A percentile compares a stretch with the other conserved stretches of the same genome.
Evolutionary conservation across 352 stramenopile species (phyloP).

Genomic region (Globisporangium spinosum): DNA sequence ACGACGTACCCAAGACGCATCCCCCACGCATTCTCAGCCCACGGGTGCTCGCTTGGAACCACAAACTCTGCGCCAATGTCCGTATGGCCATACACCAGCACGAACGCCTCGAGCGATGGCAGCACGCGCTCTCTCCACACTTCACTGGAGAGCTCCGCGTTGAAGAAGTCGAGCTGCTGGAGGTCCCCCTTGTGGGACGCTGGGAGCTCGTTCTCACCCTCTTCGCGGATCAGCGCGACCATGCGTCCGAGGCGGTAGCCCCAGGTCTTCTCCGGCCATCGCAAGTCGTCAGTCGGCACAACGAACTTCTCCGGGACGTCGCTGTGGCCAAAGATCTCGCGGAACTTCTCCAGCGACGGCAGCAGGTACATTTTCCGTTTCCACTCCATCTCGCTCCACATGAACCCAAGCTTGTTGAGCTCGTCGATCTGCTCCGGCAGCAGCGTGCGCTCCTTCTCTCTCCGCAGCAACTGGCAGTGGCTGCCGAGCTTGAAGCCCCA

Average conservation of each 20-base stretch:
- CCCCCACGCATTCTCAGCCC: constrained; percentile 37
- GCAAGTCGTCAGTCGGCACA: constrained; percentile 19
- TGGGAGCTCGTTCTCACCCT: constrained; percentile 3
- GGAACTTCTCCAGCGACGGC: constrained; percentile 31
- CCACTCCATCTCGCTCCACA: constrained; percentile 67
- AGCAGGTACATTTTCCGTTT: constrained; percentile 63
- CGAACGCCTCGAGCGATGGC: constrained; percentile 37
- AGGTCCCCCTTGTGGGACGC: constrained; percentile 20
- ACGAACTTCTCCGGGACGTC: constrained; percentile 37
- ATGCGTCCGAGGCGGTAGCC: constrained; percentile 23
- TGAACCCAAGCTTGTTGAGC: constrained; percentile 61
- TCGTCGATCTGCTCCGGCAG: constrained; percentile 24
- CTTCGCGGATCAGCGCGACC: constrained; percentile 18
- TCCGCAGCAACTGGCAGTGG: constrained; percentile 88
- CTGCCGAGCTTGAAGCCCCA: constrained; percentile 89
- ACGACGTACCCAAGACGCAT: constrained; percentile 59
- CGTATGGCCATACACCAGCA: constrained; percentile 26
- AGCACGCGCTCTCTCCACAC: constrained; percentile 39
- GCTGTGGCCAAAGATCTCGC: constrained; percentile 33
- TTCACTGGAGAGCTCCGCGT: constrained; percentile 21
- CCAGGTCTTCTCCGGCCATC: constrained; percentile 23
- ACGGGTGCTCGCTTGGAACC: constrained; percentile 44
- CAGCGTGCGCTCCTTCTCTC: constrained; percentile 43
- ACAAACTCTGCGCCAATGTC: constrained; percentile 52
- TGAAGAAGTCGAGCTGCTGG: constrained; percentile 39